phyloP scores from a whole-genome alignment of 352 stramenopile species.

The Pythium monospermum region DNA sequence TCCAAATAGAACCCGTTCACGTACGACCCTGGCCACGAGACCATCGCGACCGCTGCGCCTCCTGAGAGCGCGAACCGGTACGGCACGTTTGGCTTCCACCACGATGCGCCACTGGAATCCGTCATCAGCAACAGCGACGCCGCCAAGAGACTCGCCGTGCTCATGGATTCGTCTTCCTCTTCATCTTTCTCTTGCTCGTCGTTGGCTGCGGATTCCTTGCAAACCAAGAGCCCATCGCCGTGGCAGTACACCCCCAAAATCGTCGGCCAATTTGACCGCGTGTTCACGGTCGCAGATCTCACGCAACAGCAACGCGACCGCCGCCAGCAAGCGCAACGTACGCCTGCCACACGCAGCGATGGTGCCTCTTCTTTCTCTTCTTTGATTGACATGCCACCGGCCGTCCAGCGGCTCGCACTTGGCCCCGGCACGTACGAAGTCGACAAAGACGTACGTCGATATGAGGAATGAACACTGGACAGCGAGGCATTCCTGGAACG shows the following conservation, averaged over 20 bases:
- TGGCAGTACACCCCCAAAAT: constrained; percentile 36
- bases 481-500: not conserved
- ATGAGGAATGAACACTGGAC: constrained; percentile 1
- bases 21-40: constrained; percentile 26
- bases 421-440: constrained; percentile 54
- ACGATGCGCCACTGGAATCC: constrained; percentile 11
- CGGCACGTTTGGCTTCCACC: constrained; percentile 37
- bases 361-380: too few species aligned
- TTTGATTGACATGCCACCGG: not conserved
- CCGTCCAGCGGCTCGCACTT: constrained; percentile 27
- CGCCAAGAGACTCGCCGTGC: constrained; percentile 1
- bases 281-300: constrained; percentile 42
- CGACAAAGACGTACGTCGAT: constrained; percentile 35
- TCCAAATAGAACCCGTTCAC: constrained; percentile 35
- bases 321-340: constrained; percentile 1
- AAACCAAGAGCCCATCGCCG: constrained; percentile 17
- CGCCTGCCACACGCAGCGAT: not conserved
- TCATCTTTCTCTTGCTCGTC: constrained; percentile 1
- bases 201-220: constrained; percentile 3
- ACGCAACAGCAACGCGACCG: constrained; percentile 3
- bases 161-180: not conserved
- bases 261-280: constrained; percentile 35
- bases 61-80: constrained; percentile 15
- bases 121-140: constrained; percentile 6
- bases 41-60: constrained; percentile 11